Percentiles rank a stretch among this genome's conserved stretches.
These are phyloP conservation scores for Trametes cinnabarina DNA, from an alignment of 768 basidiomycete genomes.

Conservation along the genomic window DNA sequence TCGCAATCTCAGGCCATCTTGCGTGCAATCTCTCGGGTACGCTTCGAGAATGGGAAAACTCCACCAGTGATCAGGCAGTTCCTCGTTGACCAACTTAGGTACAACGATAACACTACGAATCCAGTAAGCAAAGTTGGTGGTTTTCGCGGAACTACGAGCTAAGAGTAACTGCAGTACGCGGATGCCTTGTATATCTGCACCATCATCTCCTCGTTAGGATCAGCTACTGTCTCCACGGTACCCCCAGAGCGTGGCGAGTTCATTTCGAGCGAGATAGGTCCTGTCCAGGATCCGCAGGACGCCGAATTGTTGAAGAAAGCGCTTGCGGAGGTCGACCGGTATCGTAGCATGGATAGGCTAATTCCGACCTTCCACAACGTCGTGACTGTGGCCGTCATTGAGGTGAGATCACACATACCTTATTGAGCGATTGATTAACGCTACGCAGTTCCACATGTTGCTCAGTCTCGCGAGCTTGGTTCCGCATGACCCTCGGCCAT, in stretches of 20 bases:
- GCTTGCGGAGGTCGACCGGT: conserved; percentile 81
- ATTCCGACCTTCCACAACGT: conserved; percentile 95
- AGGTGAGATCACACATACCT: conserved; percentile 50
- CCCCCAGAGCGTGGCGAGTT: conserved; percentile 82
- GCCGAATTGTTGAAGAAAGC: conserved; percentile 69
- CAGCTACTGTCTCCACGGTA: conserved; percentile 70
- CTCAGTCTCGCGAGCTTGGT: conserved; percentile 75
- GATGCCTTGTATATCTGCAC: conserved; percentile 90
- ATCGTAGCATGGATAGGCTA: conserved; percentile 91
- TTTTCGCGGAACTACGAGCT: conserved; percentile 1
- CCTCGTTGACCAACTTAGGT: conserved; percentile 87
- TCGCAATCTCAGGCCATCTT: conserved; percentile 57
- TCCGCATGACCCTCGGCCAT: conserved; percentile 71
- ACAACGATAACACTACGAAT: conserved; percentile 94
- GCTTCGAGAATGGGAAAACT: conserved; percentile 84
- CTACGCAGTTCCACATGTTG: conserved; percentile 70
- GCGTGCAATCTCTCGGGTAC: conserved; percentile 79
- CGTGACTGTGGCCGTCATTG: conserved; percentile 85
- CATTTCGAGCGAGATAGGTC: conserved; percentile 61
- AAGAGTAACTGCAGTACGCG: conserved; percentile 57
- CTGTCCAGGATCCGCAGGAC: conserved; percentile 68
- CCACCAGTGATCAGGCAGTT: conserved; percentile 84
- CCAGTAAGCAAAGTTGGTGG: conserved; percentile 48
- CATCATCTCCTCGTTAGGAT: conserved; percentile 78
- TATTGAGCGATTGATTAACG: conserved; percentile 2